A percentile compares a stretch with the other conserved stretches of the same genome.
These are phyloP conservation scores for Cystobasidium pallidum DNA, from an alignment of 1,284 basidiomycete species.

Conservation along the genomic window DNA sequence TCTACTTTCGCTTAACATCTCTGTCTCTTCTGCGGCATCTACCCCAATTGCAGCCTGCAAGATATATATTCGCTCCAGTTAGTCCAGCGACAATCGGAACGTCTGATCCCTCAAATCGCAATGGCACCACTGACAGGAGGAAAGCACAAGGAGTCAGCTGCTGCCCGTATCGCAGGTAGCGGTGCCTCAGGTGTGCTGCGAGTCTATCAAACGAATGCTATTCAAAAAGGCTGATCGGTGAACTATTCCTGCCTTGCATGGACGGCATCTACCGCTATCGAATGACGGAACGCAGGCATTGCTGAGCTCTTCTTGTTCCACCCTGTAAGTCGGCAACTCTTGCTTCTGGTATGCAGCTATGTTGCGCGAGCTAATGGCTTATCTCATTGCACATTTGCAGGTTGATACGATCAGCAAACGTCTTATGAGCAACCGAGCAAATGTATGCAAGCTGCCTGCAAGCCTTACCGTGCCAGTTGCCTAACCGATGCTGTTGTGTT, in stretches of 20 bases:
- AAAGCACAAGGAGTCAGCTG: constrained; percentile 81
- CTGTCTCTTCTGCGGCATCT: constrained; percentile 11
- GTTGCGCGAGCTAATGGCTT: neutral
- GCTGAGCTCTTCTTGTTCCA: constrained; percentile 76
- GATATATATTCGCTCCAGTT: no score
- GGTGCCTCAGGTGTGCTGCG: constrained; percentile 75
- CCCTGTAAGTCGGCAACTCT: constrained; percentile 62
- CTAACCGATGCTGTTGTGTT: neutral
- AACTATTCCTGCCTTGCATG: constrained; percentile 21
- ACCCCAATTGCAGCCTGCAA: constrained; percentile 3
- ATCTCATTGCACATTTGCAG: constrained; percentile 1
- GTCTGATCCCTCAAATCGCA: neutral
- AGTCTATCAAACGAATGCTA: neutral
- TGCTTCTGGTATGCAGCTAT: neutral
- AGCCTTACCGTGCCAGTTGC: neutral
- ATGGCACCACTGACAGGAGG: constrained; percentile 61
- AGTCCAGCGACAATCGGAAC: no score
- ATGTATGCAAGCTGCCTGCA: constrained; percentile 25
- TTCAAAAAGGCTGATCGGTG: constrained; percentile 23
- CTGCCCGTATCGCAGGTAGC: constrained; percentile 88
- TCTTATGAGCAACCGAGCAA: constrained; percentile 80
- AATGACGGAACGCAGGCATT: constrained; percentile 65
- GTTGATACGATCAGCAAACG: constrained; percentile 94
- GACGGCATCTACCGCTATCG: neutral
- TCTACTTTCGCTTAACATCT: neutral